Evolutionary conservation across 495 filamentous ascomycete genomes (phyloP).

Genomic region (Aspergillus egyptiacus): DNA sequence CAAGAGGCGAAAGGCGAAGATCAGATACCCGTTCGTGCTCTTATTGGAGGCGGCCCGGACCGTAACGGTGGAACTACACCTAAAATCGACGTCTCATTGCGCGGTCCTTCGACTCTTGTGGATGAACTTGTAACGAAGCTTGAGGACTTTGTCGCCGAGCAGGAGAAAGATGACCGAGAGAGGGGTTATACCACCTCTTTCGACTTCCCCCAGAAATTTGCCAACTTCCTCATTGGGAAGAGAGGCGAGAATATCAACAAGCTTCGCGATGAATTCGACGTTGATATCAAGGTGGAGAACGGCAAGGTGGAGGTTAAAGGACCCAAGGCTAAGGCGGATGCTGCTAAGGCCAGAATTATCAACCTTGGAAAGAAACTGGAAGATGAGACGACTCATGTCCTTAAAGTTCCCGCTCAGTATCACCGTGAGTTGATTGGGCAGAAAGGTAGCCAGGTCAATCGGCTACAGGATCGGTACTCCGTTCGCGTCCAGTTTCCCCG

Average conservation of each 20-base stretch:
- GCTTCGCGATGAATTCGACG: constrained; percentile 92
- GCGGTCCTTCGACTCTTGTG: constrained; percentile 68
- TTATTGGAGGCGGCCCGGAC: constrained; percentile 38
- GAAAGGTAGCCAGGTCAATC: constrained; percentile 59
- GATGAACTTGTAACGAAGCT: constrained; percentile 64
- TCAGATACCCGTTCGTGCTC: constrained; percentile 67
- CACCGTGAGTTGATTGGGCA: constrained; percentile 70
- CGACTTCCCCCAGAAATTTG: constrained; percentile 89
- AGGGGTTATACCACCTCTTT: constrained; percentile 78
- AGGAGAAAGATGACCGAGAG: constrained; percentile 82
- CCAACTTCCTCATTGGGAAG: constrained; percentile 88
- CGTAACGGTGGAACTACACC: constrained; percentile 29
- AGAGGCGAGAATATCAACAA: constrained; percentile 90
- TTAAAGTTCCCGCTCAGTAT: constrained; percentile 85
- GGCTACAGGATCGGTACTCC: constrained; percentile 76
- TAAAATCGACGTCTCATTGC: constrained; percentile 54
- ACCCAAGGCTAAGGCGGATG: constrained; percentile 75
- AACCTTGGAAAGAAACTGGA: constrained; percentile 71
- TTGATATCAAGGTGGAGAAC: constrained; percentile 84
- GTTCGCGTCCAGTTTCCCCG: constrained; percentile 93
- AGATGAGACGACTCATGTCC: constrained; percentile 75
- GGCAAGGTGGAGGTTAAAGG: constrained; percentile 67
- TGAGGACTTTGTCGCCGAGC: constrained; percentile 68
- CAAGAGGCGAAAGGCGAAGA: constrained; percentile 59
- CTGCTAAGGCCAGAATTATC: constrained; percentile 69